These are phyloP conservation scores for Triticum timopheevii DNA, from an alignment of 176 grass and related monocot genomes.

Conservation along the genomic window DNA sequence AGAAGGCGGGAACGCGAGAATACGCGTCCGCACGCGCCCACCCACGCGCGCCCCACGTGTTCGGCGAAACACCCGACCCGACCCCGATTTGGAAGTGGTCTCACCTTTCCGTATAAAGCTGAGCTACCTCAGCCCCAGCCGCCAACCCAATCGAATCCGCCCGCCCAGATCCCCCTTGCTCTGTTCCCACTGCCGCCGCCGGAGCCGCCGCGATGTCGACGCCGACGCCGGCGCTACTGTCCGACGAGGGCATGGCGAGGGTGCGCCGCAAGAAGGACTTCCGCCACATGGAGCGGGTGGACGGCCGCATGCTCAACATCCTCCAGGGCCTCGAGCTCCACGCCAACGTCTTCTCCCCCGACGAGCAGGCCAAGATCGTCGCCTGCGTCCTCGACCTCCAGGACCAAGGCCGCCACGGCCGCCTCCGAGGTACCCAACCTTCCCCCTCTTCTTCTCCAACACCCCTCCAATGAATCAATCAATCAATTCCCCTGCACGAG, in stretches of 20 bases:
- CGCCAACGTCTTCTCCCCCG: conserved; percentile 45
- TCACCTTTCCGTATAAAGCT: neutral
- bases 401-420: conserved; percentile 28
- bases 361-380: conserved; percentile 43
- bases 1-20: neutral
- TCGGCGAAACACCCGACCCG: neutral
- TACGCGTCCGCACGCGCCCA: neutral
- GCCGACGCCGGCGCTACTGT: neutral
- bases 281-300: conserved; percentile 43
- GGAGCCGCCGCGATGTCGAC: neutral
- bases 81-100: neutral
- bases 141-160: neutral
- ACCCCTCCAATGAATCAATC: neutral
- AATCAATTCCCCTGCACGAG: neutral
- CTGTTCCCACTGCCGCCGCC: neutral
- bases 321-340: conserved; percentile 63
- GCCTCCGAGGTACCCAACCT: conserved; percentile 33
- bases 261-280: conserved; percentile 39
- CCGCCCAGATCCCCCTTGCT: conserved; percentile 7
- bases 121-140: neutral
- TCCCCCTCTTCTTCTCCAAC: neutral
- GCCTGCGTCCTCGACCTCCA: conserved; percentile 41
- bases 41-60: neutral
- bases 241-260: neutral
- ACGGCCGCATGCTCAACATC: conserved; percentile 38